phyloP scores from a whole-genome alignment of 1,284 basidiomycete genomes.

The Phaffia rhodozyma region DNA sequence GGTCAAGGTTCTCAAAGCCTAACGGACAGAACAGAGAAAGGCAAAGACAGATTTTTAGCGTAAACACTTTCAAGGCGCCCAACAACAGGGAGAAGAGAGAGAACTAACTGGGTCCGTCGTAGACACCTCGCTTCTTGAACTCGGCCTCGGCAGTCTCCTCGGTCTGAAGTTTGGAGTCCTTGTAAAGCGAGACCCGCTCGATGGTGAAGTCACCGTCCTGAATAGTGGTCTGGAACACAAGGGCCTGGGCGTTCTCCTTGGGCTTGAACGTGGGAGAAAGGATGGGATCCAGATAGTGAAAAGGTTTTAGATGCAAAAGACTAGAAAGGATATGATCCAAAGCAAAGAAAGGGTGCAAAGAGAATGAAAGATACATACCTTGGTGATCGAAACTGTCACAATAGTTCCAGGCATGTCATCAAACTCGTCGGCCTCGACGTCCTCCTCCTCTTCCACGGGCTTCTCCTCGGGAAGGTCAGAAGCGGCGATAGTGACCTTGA shows the following conservation, averaged over 20 bases:
- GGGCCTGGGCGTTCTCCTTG: constrained; percentile 1
- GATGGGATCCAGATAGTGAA: not conserved
- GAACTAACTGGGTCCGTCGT: constrained; percentile 8
- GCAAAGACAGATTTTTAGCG: not conserved
- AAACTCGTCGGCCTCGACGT: not conserved
- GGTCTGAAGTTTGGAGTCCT: not conserved
- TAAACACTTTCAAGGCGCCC: not conserved
- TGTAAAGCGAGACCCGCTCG: constrained; percentile 10
- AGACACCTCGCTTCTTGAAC: constrained; percentile 7
- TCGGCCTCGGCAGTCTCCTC: constrained; percentile 6
- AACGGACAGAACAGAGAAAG: not conserved
- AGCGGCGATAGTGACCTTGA: constrained; percentile 5
- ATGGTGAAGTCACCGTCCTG: constrained; percentile 9
- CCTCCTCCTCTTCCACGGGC: constrained; percentile 10
- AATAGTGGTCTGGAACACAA: not conserved
- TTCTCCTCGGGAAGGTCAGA: constrained; percentile 8
- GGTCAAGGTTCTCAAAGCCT: constrained; percentile 81
- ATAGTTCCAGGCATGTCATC: not conserved
- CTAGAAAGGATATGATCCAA: not conserved
- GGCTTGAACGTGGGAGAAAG: not conserved
- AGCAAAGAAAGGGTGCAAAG: not conserved
- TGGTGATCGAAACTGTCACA: constrained; percentile 11
- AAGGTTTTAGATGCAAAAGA: not conserved
- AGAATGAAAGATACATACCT: not conserved
- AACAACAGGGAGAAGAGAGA: not conserved